Percentiles rank a stretch among this genome's conserved stretches.
Evolutionary conservation across 164 flowering plant genomes (phyloP).

Genomic region (Taxillus chinensis): DNA sequence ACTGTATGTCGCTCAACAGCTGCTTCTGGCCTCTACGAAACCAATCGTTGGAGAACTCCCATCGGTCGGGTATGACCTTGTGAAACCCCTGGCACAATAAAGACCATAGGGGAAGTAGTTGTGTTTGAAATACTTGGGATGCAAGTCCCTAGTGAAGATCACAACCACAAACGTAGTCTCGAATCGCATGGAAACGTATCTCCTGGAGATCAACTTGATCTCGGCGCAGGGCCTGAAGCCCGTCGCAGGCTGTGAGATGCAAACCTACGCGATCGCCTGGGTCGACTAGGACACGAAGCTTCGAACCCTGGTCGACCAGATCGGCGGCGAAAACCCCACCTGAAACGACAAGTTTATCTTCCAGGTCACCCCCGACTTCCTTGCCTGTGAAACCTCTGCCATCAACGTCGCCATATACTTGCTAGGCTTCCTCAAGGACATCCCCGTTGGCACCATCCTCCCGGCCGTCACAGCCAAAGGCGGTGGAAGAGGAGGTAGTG

Average conservation of each 20-base stretch:
- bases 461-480: too few species aligned
- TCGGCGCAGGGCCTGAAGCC: constrained; percentile 11
- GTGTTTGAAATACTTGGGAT: too few species aligned
- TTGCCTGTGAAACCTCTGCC: background rate
- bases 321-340: constrained; percentile 3
- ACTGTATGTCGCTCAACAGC: constrained; percentile 45
- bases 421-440: too few species aligned
- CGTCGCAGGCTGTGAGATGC: background rate
- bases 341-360: constrained; percentile 14
- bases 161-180: too few species aligned
- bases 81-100: constrained; percentile 58
- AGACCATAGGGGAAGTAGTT: too few species aligned
- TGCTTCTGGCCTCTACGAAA: constrained; percentile 46
- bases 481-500: too few species aligned
- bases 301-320: background rate
- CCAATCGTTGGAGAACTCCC: constrained; percentile 61
- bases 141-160: too few species aligned
- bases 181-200: too few species aligned
- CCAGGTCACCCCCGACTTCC: background rate
- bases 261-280: constrained; percentile 11
- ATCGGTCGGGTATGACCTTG: constrained; percentile 57
- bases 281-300: constrained; percentile 5
- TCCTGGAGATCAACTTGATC: constrained; percentile 11
- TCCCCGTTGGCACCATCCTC: too few species aligned
- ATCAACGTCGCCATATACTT: constrained; percentile 1